Base-by-base conservation (phyloP, 257 asterid genomes). In the Paulownia fortunei region DNA sequence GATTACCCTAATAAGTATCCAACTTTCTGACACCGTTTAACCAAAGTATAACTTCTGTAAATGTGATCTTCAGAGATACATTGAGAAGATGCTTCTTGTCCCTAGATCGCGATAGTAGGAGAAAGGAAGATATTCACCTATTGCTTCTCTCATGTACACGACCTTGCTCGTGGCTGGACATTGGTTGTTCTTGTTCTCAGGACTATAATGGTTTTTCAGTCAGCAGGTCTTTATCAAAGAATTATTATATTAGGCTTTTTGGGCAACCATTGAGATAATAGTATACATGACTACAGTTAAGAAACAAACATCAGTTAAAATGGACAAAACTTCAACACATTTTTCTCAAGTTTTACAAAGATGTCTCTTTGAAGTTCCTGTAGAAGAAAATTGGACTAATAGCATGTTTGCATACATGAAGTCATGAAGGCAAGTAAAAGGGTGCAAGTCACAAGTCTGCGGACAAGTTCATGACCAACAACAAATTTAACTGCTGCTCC, bases 301-400 rank as follows among this genome's bases (percentile, higher is more conserved):
- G 63, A 5, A 27, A 73, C 42, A 58, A 60, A 47, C 19, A 49
- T 51, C 52, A 23, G 26, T n/a, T 15, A 13, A 52, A 7, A 47
- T 8, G 58, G 37, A 68, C 16, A 52, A 16, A 44, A 19, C 21
- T 7, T 58, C 72, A 69, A 30, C 81, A 76, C 18, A 52, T 23
- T 27, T 61, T 52, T 58, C 64, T 39, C 23, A 63, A 49, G 19
- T 4, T 49, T 1, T 5, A n/a, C 19, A 54, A 61, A 56, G 39
- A 55, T 16, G 42, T 15, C 32, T 9, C 32, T 10, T 26, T 11
- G 39, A 34, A 55, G 24, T 42, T 58, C 56, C 37, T 51, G 4
- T 2, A 8, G 42, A 41, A 60, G 19, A 59, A 56, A 78, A 79
- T 49, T 23, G 21, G 30, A 37, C 36, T 13, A 4, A 63, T 26